Evolutionary conservation across 2,329 filamentous ascomycete species (phyloP).

Genomic region (Rutstroemia sp.): DNA sequence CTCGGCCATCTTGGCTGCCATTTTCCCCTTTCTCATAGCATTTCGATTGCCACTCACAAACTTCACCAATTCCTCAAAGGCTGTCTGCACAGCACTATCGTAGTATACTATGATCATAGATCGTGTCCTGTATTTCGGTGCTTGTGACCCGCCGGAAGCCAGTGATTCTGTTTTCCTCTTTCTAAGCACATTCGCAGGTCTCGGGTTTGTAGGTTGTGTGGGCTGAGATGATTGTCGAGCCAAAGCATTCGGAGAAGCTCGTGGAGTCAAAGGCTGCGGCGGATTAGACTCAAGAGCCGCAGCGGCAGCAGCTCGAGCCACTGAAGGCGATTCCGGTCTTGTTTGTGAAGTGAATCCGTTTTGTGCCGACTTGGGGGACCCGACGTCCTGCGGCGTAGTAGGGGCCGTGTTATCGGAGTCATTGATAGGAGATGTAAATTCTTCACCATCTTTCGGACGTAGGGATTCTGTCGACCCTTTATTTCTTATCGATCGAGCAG

Average conservation of each 20-base stretch:
- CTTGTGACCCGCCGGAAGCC: slow-evolving; percentile 24
- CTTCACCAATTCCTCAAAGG: slow-evolving; percentile 76
- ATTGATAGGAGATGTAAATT: slow-evolving; percentile 11
- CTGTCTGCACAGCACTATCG: slow-evolving; percentile 76
- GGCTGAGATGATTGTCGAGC: slow-evolving; percentile 19
- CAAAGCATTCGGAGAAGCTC: slow-evolving; percentile 12
- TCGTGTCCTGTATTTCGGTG: slow-evolving; percentile 52
- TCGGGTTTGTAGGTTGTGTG: slow-evolving; percentile 14
- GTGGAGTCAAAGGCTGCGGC: neutral
- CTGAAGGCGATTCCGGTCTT: slow-evolving; percentile 16
- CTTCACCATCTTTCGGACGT: slow-evolving; percentile 25
- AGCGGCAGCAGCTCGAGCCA: slow-evolving; percentile 13
- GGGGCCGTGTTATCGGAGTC: slow-evolving; percentile 13
- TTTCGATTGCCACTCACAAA: slow-evolving; percentile 76
- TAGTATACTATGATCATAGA: slow-evolving; percentile 86
- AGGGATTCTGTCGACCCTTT: slow-evolving; percentile 31
- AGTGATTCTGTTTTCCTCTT: slow-evolving; percentile 30
- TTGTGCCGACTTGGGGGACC: slow-evolving; percentile 14
- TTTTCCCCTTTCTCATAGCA: slow-evolving; percentile 78
- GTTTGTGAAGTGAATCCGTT: slow-evolving; percentile 4
- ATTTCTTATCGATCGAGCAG: slow-evolving; percentile 29
- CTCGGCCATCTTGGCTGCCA: slow-evolving; percentile 67
- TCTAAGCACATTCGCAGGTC: slow-evolving; percentile 16
- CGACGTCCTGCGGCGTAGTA: slow-evolving; percentile 11
- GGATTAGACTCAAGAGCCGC: slow-evolving; percentile 10